A percentile compares a stretch with the other conserved stretches of the same genome.
phyloP scores from a whole-genome alignment of 2,329 filamentous ascomycete genomes.

The Fusarium lyarnte region DNA sequence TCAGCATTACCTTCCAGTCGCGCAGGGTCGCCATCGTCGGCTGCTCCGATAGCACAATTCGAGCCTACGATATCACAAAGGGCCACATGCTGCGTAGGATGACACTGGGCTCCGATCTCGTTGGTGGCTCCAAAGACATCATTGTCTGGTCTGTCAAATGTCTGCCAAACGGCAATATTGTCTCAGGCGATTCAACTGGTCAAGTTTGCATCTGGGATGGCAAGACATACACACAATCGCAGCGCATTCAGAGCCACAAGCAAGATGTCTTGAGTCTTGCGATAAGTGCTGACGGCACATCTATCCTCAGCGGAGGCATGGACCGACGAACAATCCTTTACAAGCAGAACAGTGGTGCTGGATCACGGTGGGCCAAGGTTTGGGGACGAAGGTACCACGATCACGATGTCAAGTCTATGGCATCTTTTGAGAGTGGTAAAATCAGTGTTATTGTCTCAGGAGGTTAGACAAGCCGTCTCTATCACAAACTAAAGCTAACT shows the following conservation, averaged over 20 bases:
- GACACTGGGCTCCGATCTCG: constrained; percentile 82
- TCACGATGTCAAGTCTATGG: constrained; percentile 95
- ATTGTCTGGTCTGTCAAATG: constrained; percentile 95
- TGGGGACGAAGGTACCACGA: constrained; percentile 87
- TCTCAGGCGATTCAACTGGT: constrained; percentile 94
- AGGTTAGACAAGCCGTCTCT: constrained; percentile 64
- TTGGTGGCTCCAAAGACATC: constrained; percentile 82
- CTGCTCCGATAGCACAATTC: constrained; percentile 96
- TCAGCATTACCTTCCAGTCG: constrained; percentile 91
- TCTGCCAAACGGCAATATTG: constrained; percentile 85
- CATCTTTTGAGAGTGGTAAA: constrained; percentile 83
- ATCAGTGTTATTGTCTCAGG: constrained; percentile 92
- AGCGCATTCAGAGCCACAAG: constrained; percentile 86
- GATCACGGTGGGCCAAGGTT: constrained; percentile 82
- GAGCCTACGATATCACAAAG: constrained; percentile 85
- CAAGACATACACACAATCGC: constrained; percentile 87
- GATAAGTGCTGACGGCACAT: constrained; percentile 79
- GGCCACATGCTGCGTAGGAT: constrained; percentile 82
- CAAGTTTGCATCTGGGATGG: constrained; percentile 95
- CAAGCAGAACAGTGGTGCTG: constrained; percentile 69
- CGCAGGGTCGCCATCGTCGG: constrained; percentile 85
- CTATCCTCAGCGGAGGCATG: constrained; percentile 90
- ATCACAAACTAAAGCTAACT: background rate
- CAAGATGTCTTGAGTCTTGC: constrained; percentile 93
- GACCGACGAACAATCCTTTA: constrained; percentile 89